Conservation (phyloP, 306 rosid species). For the Malus asiatica region DNA sequence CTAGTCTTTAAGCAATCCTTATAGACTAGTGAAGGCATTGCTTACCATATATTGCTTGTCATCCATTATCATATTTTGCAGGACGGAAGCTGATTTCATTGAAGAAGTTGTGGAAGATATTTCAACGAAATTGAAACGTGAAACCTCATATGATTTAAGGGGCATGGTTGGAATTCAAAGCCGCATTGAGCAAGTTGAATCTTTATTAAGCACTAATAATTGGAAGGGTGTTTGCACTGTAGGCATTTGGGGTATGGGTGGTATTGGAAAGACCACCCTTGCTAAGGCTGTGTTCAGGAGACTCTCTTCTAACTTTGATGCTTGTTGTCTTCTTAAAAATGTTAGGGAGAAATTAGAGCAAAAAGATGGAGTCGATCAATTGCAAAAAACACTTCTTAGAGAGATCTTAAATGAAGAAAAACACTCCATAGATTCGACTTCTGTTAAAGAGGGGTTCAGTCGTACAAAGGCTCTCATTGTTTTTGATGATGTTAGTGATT, state of each 20-base stretch:
- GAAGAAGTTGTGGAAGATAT: not conserved
- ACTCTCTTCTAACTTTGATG: not conserved
- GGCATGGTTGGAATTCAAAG: conserved; percentile 2
- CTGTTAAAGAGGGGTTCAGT: not conserved
- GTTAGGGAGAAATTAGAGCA: not conserved
- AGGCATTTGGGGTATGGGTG: conserved; percentile 24
- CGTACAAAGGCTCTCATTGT: not conserved
- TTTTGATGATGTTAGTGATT: not conserved
- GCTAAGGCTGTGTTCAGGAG: not conserved
- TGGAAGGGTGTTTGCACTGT: not conserved
- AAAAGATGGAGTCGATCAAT: not conserved
- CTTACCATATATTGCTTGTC: not conserved
- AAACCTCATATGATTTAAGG: not conserved
- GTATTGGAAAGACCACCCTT: not conserved
- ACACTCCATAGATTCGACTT: not conserved
- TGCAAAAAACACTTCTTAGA: not conserved
- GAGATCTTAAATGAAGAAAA: not conserved
- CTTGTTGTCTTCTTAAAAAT: not conserved
- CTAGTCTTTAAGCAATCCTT: no score
- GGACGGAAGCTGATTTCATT: not conserved
- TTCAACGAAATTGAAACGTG: not conserved
- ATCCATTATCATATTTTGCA: not conserved
- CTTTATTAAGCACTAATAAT: not conserved
- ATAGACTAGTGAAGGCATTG: not conserved
- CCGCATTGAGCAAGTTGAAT: not conserved